Base-by-base conservation (phyloP, 2,329 filamentous ascomycete species). In the Hawksworthiomyces lignivorus region DNA sequence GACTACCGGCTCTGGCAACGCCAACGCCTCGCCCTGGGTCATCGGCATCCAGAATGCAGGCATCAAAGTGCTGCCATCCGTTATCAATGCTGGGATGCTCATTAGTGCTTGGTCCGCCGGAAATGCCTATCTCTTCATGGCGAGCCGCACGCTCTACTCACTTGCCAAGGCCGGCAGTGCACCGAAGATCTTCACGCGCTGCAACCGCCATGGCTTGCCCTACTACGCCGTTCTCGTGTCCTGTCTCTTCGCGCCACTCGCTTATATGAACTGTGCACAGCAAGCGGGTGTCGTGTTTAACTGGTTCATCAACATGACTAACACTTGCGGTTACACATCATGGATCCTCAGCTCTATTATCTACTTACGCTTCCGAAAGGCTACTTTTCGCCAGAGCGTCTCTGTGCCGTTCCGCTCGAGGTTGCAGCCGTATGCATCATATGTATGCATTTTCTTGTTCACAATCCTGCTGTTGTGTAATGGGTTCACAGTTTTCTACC, bases 11-110 rank as follows among this genome's bases (percentile, higher is more conserved):
- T 19, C 37, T 19, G 20, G 17, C 19, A 27, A 19, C 9, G 37
- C 37, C 3, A 19, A 27, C 28, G 72, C 72, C 6, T 76, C 73
- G n/a, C 58, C 72, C 27, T 66, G 65, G 46, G 65, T 69, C 11
- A 56, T 71, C 21, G 71, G 73, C 8, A 77, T 77, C 67, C 62
- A 69, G 40, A 59, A 68, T 8, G 61, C 77, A 3, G 60, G 65
- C 3, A 72, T 80, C 44, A 54, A 54, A 3, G 56, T 69, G 4
- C 56, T 79, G 1, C 71, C 71, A 17, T 63, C 75, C 50, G 72
- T 78, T 29, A 72, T 80, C 55, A 80, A 81, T 53, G 75, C 70
- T 3, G 62, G 77, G 52, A 64, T 81, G 11, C 64, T 80, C 24
- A 69, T 69, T 9, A 70, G 74, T 19, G 73, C 73, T 7, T 70